phyloP scores from a whole-genome alignment of 108 stramenopile genomes.

The Skeletonema costatum region DNA sequence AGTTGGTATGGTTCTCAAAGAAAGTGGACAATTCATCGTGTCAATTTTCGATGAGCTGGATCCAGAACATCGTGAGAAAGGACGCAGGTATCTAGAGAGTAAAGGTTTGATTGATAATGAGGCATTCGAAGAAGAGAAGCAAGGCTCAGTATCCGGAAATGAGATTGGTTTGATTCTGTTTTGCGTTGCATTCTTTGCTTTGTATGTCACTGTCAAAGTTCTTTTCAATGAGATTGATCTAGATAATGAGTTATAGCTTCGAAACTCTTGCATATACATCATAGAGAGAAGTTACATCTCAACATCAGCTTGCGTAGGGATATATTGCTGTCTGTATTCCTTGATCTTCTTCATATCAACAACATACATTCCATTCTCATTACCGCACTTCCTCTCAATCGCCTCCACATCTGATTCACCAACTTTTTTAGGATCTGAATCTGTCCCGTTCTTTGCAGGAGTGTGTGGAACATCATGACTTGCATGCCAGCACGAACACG shows the following conservation, averaged over 20 bases:
- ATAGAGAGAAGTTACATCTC: background rate
- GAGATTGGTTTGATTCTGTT: conserved; percentile 31
- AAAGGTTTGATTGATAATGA: conserved; percentile 16
- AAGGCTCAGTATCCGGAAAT: conserved; percentile 18
- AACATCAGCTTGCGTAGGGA: background rate
- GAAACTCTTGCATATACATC: background rate
- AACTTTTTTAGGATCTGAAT: conserved; percentile 14
- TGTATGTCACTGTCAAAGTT: conserved; percentile 34
- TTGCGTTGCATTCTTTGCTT: conserved; percentile 32
- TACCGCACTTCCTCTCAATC: conserved; percentile 74
- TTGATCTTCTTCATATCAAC: conserved; percentile 65
- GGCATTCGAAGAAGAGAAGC: conserved; percentile 7
- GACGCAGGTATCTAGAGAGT: conserved; percentile 43
- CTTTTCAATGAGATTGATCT: conserved; percentile 36
- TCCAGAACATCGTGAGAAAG: conserved; percentile 74
- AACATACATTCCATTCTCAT: conserved; percentile 69
- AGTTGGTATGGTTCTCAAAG: conserved; percentile 72
- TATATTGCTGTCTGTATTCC: conserved; percentile 46
- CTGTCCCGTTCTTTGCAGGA: background rate
- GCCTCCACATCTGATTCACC: conserved; percentile 38
- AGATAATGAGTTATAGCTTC: conserved; percentile 26
- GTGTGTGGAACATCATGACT: conserved; percentile 58
- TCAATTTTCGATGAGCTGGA: conserved; percentile 78
- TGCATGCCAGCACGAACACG: conserved; percentile 82
- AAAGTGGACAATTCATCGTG: conserved; percentile 67